Conservation (phyloP, 73 alveolate genomes). For the Paramecium bursaria region DNA sequence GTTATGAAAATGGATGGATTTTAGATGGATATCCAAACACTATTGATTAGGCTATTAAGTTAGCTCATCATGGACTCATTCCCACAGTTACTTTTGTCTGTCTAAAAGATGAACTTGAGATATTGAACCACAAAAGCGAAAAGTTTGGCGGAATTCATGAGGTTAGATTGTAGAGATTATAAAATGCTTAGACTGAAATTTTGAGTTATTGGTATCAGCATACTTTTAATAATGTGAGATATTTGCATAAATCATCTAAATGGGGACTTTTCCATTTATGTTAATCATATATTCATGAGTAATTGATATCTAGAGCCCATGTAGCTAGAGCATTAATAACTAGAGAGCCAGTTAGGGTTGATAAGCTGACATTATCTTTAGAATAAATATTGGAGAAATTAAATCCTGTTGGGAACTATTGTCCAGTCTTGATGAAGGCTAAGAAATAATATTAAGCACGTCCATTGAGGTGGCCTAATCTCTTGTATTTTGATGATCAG, state of each 20-base stretch:
- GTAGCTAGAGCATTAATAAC: slow-evolving; percentile 62
- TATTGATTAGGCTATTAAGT: slow-evolving; percentile 83
- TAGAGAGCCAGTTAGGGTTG: slow-evolving; percentile 58
- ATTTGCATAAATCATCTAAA: slow-evolving; percentile 20
- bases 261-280: slow-evolving; percentile 66
- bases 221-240: slow-evolving; percentile 62
- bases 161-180: slow-evolving; percentile 43
- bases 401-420: slow-evolving; percentile 50
- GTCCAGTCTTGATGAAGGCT: slow-evolving; percentile 63
- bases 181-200: background rate
- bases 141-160: slow-evolving; percentile 64
- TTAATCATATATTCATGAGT: slow-evolving; percentile 2
- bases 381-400: slow-evolving; percentile 49
- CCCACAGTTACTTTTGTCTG: slow-evolving; percentile 64
- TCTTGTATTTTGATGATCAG: slow-evolving; percentile 50
- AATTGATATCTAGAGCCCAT: slow-evolving; percentile 36
- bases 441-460: slow-evolving; percentile 42
- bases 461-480: slow-evolving; percentile 53
- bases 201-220: slow-evolving; percentile 30
- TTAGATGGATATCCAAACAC: slow-evolving; percentile 96
- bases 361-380: slow-evolving; percentile 41
- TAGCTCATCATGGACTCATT: slow-evolving; percentile 81
- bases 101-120: slow-evolving; percentile 7
- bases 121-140: slow-evolving; percentile 1
- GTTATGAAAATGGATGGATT: slow-evolving; percentile 82